phyloP scores from a whole-genome alignment of 176 grass and related monocot genomes.

The Neostapfia colusana region DNA sequence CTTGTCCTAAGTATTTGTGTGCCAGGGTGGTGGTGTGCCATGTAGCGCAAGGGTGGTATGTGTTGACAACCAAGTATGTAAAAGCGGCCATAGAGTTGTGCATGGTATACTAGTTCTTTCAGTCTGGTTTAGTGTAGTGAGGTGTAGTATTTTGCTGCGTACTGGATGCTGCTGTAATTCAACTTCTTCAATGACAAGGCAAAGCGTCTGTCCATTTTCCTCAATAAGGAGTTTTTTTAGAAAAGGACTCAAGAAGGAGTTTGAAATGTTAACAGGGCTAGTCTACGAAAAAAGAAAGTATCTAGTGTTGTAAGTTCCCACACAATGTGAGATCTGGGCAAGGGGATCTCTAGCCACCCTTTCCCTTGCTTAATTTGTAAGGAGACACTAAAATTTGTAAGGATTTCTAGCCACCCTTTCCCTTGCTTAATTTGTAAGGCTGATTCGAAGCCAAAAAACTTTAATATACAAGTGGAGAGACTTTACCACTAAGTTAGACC shows the following conservation, averaged over 20 bases:
- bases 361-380: no score
- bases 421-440: no score
- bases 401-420: no score
- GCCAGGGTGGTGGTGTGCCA: neutral
- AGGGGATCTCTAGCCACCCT: no score
- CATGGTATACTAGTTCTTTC: neutral
- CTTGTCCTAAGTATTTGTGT: neutral
- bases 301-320: no score
- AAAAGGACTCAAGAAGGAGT: neutral
- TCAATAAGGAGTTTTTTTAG: neutral
- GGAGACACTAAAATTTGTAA: no score
- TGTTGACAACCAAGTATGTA: neutral
- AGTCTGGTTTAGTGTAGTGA: neutral
- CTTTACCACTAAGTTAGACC: no score
- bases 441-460: no score
- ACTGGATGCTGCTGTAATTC: neutral
- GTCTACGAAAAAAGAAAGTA: no score
- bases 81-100: neutral
- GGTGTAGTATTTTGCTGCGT: neutral
- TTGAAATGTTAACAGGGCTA: neutral
- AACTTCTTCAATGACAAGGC: neutral
- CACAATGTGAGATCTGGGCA: no score
- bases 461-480: no score
- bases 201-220: neutral
- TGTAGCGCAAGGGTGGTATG: neutral